phyloP scores from a whole-genome alignment of 192 early-diverging fungal species.

The Glomus cerebriforme region DNA sequence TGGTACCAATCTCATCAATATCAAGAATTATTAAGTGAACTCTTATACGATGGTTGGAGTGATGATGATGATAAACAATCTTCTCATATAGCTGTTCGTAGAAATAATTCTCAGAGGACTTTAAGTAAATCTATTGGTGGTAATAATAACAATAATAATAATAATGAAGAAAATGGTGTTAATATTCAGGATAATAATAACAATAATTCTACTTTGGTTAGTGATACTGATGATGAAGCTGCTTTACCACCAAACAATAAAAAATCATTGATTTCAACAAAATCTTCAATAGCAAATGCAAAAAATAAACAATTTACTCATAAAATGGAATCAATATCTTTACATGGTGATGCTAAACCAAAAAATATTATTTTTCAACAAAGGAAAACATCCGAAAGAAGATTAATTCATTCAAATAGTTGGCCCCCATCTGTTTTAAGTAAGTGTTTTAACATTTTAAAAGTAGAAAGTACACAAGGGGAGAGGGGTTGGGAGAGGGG shows the following conservation, averaged over 20 bases:
- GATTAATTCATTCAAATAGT: slow-evolving; percentile 61
- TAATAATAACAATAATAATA: not conserved
- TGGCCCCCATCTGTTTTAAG: slow-evolving; percentile 65
- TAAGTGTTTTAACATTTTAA: slow-evolving; percentile 24
- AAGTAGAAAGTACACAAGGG: not conserved
- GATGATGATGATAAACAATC: slow-evolving; percentile 30
- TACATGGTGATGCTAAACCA: slow-evolving; percentile 5
- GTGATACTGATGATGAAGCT: slow-evolving; percentile 33
- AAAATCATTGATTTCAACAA: not conserved
- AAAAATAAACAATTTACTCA: not conserved
- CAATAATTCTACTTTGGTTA: not conserved
- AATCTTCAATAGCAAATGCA: not conserved
- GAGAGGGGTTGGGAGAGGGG: not conserved
- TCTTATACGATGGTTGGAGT: slow-evolving; percentile 32
- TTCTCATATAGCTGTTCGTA: slow-evolving; percentile 2
- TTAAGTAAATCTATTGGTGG: not conserved
- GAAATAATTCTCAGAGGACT: slow-evolving; percentile 10
- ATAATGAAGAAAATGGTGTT: not conserved
- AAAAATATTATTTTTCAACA: not conserved
- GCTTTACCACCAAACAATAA: not conserved
- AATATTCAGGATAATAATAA: not conserved
- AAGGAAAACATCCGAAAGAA: slow-evolving; percentile 17
- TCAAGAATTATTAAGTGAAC: slow-evolving; percentile 30
- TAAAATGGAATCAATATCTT: slow-evolving; percentile 3
- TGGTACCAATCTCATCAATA: slow-evolving; percentile 31